Evolutionary conservation across 805 yeast genomes (phyloP), one percentile per base, ranked within the genome.

Genomic region (Scheffersomyces lignosus): DNA sequence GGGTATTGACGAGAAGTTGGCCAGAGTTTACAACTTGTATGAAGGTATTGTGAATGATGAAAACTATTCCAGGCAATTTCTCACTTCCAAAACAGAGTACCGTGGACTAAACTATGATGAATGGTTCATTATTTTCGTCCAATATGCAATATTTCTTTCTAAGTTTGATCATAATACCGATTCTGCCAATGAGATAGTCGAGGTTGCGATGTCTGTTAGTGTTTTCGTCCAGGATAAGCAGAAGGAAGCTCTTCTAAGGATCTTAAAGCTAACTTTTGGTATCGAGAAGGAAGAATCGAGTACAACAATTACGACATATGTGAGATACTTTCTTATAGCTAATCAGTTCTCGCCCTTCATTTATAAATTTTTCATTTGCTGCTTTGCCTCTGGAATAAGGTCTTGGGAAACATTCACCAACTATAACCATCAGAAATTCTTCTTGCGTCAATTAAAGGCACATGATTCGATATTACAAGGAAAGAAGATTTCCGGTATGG

Each of bases 91-190:
- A 9, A 67, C 70, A 1, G 81, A 76, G 49, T 86, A 84, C 52
- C 71, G 96, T 39, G 96, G 96, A 0, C 62, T 89, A 15, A 64
- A 71, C 3, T 86, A 86, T 56, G 85, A 83, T 26, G 75, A 75
- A 25, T 93, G 99, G 99, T 88, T 88, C 58, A 80, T 77, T 44
- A 66, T 91, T 5, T 87, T 89, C 51, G 82, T 89, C 77, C 84
- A 83, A 51, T 80, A 84, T 48, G 81, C 95, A 0, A 58, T 91
- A 24, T 71, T 81, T 16, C 71, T 84, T 33, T 81, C 88, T 0
- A 73, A 73, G 42, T 75, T 71, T 51, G 80, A 79, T 16, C 82
- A 80, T 48, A 91, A 95, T 5, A 61, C 75, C 31, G 77, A 82
- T 30, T 60, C 60, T 45, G 71, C 73, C 10, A 51, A 48, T 5